A percentile compares a stretch with the other conserved stretches of the same genome.
phyloP scores from a whole-genome alignment of 1,139 yeast genomes.

The Hansenula anomala region DNA sequence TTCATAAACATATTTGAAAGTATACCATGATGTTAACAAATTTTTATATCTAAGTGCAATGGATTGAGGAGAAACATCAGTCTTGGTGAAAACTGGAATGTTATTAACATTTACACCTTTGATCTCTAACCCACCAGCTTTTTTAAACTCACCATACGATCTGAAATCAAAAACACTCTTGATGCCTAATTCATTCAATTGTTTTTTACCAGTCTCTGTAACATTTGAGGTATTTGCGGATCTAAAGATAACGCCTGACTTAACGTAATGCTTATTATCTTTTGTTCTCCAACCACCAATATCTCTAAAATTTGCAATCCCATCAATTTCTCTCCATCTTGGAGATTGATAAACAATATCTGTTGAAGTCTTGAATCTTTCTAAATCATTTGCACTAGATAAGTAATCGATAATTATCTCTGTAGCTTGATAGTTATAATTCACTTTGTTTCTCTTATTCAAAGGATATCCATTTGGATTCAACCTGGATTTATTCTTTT shows the following conservation, averaged over 20 bases:
- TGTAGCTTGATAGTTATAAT: slow-evolving; percentile 54
- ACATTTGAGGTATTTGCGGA: slow-evolving; percentile 56
- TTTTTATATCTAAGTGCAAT: slow-evolving; percentile 54
- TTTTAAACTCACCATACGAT: slow-evolving; percentile 51
- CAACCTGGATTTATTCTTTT: slow-evolving; percentile 26
- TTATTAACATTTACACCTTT: slow-evolving; percentile 50
- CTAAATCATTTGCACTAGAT: slow-evolving; percentile 41
- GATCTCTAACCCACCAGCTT: slow-evolving; percentile 43
- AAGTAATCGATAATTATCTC: slow-evolving; percentile 51
- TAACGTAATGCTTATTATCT: slow-evolving; percentile 36
- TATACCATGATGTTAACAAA: slow-evolving; percentile 56
- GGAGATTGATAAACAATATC: slow-evolving; percentile 34
- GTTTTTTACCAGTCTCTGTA: slow-evolving; percentile 40
- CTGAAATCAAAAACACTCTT: slow-evolving; percentile 65
- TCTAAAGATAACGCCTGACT: slow-evolving; percentile 54
- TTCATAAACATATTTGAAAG: slow-evolving; percentile 60
- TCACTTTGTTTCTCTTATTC: slow-evolving; percentile 40
- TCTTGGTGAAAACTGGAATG: slow-evolving; percentile 53
- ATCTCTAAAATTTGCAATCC: slow-evolving; percentile 72
- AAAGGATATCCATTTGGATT: slow-evolving; percentile 42
- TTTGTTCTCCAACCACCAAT: slow-evolving; percentile 67
- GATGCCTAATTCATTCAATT: slow-evolving; percentile 42
- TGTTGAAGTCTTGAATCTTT: slow-evolving; percentile 42
- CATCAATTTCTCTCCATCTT: slow-evolving; percentile 62
- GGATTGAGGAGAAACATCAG: slow-evolving; percentile 63